Percentiles rank a stretch among this genome's conserved stretches.
Evolutionary conservation across 805 yeast genomes (phyloP).

Genomic region (Saccharomycopsis oosterbeekiorum): DNA sequence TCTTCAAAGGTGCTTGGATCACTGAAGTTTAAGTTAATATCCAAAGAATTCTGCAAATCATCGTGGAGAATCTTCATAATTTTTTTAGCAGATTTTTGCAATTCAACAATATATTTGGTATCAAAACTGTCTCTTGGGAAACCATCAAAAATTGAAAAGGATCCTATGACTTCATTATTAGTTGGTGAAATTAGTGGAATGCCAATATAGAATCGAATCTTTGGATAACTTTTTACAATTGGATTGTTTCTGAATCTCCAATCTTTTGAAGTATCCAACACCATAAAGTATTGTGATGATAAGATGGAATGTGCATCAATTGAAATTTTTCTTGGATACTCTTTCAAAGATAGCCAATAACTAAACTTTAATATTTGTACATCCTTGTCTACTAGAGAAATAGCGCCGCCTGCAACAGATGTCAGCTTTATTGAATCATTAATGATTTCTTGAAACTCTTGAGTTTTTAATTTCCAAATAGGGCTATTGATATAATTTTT

Average conservation of each 20-base stretch:
- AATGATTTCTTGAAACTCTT: conserved; percentile 31
- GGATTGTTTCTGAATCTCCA: conserved; percentile 64
- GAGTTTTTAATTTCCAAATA: conserved; percentile 39
- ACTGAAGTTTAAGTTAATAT: background rate
- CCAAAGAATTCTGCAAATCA: conserved; percentile 22
- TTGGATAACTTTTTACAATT: conserved; percentile 50
- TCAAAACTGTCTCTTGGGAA: conserved; percentile 31
- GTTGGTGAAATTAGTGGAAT: conserved; percentile 39
- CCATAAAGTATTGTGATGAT: conserved; percentile 43
- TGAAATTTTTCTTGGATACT: conserved; percentile 45
- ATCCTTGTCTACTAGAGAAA: conserved; percentile 45
- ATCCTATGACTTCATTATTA: conserved; percentile 42
- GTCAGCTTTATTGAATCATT: conserved; percentile 32
- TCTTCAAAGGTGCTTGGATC: background rate
- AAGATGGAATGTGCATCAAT: conserved; percentile 62
- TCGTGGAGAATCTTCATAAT: conserved; percentile 34
- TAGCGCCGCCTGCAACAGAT: conserved; percentile 42
- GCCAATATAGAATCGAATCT: conserved; percentile 53
- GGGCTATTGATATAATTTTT: conserved; percentile 28
- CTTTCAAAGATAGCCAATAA: conserved; percentile 37
- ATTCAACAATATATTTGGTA: conserved; percentile 26
- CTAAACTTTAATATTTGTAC: conserved; percentile 42
- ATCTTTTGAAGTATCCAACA: conserved; percentile 53
- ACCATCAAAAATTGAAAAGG: conserved; percentile 47
- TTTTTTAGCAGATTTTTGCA: conserved; percentile 33